A percentile compares a stretch with the other conserved stretches of the same genome.
These are phyloP conservation scores for Ustilago sp. DNA, from an alignment of 1,284 basidiomycete species.

Conservation along the genomic window DNA sequence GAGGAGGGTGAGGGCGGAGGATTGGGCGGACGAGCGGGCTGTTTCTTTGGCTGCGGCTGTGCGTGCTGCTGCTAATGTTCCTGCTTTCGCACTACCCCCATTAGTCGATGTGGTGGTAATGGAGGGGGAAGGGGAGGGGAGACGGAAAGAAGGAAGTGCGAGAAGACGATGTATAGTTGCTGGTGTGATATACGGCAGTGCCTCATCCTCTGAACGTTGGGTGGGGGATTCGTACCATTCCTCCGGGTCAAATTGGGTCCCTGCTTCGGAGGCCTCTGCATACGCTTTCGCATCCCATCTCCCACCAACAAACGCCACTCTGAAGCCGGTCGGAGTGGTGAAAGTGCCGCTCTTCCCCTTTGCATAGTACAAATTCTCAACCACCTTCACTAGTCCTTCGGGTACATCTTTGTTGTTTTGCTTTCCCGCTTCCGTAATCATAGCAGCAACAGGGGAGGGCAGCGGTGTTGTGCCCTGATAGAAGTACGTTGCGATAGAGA, in stretches of 20 bases:
- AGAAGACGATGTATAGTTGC: slow-evolving; percentile 36
- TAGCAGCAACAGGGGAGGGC: slow-evolving; percentile 6
- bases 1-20: slow-evolving; percentile 24
- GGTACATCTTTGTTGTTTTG: slow-evolving; percentile 3
- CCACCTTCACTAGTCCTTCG: slow-evolving; percentile 24
- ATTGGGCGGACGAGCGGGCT: slow-evolving; percentile 19
- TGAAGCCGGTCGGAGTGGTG: slow-evolving; percentile 22
- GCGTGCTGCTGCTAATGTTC: slow-evolving; percentile 53
- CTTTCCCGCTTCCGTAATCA: slow-evolving; percentile 8
- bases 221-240: slow-evolving; percentile 20
- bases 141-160: slow-evolving; percentile 39
- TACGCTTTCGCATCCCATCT: slow-evolving; percentile 29
- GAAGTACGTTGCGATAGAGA: slow-evolving; percentile 90
- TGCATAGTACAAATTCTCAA: slow-evolving; percentile 50
- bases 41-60: slow-evolving; percentile 28
- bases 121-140: slow-evolving; percentile 13
- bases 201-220: slow-evolving; percentile 18
- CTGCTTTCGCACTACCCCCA: slow-evolving; percentile 28
- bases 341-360: slow-evolving; percentile 55
- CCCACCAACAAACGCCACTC: slow-evolving; percentile 57
- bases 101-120: background rate
- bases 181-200: slow-evolving; percentile 28
- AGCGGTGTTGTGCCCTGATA: slow-evolving; percentile 78
- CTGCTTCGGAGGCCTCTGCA: slow-evolving; percentile 13
- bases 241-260: slow-evolving; percentile 12